phyloP scores from a whole-genome alignment of 331 rosid species.

The Quercus phellos region DNA sequence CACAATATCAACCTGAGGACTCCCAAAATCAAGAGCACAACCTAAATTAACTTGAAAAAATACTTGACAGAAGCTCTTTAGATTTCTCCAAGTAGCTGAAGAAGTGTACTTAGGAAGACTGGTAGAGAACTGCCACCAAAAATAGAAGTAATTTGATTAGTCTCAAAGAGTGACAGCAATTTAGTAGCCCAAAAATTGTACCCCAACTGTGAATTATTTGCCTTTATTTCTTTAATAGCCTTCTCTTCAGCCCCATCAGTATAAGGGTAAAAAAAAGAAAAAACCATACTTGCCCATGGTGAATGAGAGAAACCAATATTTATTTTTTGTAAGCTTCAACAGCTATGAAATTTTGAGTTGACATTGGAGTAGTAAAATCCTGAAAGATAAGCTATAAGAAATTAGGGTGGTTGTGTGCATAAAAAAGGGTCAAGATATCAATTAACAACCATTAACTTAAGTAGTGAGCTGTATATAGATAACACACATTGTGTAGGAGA shows the following conservation, averaged over 20 bases:
- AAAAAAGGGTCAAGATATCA: neutral
- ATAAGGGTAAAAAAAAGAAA: neutral
- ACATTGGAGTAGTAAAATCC: slow-evolving; percentile 94
- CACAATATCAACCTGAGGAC: neutral
- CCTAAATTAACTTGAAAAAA: neutral
- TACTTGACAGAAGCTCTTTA: slow-evolving; percentile 27
- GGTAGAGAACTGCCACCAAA: slow-evolving; percentile 56
- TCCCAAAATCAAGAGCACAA: neutral
- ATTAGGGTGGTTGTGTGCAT: neutral
- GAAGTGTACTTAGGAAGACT: slow-evolving; percentile 82
- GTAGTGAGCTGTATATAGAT: slow-evolving; percentile 12
- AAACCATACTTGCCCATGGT: slow-evolving; percentile 65
- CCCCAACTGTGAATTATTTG: neutral
- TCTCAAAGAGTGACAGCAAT: neutral
- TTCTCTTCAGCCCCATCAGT: neutral
- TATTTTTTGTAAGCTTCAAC: slow-evolving; percentile 86
- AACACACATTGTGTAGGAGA: slow-evolving; percentile 77
- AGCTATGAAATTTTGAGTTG: slow-evolving; percentile 58
- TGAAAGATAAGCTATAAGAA: slow-evolving; percentile 30
- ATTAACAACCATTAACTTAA: slow-evolving; percentile 11
- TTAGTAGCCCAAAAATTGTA: no score
- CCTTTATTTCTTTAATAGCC: neutral
- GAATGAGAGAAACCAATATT: slow-evolving; percentile 77
- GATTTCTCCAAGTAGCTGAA: slow-evolving; percentile 66
- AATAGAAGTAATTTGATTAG: neutral